Conservation (phyloP, 163 green algal genomes). For the Scenedesmus sp. region DNA sequence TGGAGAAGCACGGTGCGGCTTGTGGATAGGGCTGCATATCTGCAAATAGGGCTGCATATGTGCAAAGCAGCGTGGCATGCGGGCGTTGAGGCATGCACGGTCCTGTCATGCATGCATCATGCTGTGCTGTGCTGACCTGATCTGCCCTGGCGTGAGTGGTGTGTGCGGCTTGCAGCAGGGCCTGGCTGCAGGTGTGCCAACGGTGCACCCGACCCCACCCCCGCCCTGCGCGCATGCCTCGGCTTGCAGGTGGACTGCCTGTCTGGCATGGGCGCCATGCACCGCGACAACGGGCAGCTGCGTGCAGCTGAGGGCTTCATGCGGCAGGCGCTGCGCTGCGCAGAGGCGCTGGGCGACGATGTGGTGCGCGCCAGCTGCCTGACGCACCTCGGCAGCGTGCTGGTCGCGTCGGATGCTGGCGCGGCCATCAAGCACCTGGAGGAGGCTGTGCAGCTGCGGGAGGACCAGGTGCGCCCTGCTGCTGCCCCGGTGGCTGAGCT, state of each 20-base stretch:
- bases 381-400: slow-evolving; percentile 39
- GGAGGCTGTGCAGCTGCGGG: slow-evolving; percentile 47
- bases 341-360: background rate
- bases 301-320: slow-evolving; percentile 40
- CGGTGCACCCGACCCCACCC: too few relatives aligned
- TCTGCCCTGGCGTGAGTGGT: too few relatives aligned
- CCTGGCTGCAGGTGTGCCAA: too few relatives aligned
- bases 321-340: slow-evolving; percentile 12
- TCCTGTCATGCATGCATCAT: too few relatives aligned
- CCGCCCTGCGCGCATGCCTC: background rate
- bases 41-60: too few relatives aligned
- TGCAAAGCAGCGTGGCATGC: too few relatives aligned
- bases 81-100: too few relatives aligned
- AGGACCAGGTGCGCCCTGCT: slow-evolving; percentile 31
- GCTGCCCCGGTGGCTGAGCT: background rate
- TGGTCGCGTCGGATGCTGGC: slow-evolving; percentile 12
- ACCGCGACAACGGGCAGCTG: slow-evolving; percentile 40
- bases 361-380: slow-evolving; percentile 29
- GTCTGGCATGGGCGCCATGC: slow-evolving; percentile 47
- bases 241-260: slow-evolving; percentile 53
- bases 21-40: too few relatives aligned
- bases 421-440: slow-evolving; percentile 37
- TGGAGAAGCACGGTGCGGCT: too few relatives aligned
- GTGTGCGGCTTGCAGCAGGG: too few relatives aligned
- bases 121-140: too few relatives aligned